Evolutionary conservation across 1,139 yeast genomes (phyloP), one percentile per base, ranked within the genome.

Genomic region (Zygosaccharomyces pseudobailii): DNA sequence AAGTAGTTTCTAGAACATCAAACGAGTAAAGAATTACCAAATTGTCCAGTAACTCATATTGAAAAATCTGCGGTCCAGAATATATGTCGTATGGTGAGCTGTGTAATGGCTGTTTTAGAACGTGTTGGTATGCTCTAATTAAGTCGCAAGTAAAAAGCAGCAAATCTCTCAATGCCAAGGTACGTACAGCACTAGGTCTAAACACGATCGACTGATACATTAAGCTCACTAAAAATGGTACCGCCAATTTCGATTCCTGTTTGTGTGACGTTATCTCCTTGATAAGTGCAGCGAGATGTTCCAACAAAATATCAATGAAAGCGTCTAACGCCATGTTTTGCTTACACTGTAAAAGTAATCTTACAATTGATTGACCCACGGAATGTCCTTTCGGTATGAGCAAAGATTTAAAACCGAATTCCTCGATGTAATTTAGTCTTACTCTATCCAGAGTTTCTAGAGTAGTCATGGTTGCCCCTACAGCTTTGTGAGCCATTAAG

Each of bases 221-320:
- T 33, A 82, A 1, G 82, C 69, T n/a, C 2, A 82, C 59, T 17
- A 83, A 53, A 59, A 80, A 80, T 2, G 88, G 87, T 1, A 80
- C 70, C 0, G 68, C 55, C 23, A 67, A 44, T 4, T 60, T 60
- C 24, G 64, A 61, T 22, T 57, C 61, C 5, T 69, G 24, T 24
- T 52, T 41, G 39, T 56, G 40, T n/a, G 56, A 47, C n/a, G 60
- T 51, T 9, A 64, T 58, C 25, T 54, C 58, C 40, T 55, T 58
- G 17, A 64, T 61, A 25, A 63, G 47, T 6, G 50, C 43, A 5
- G 66, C 67, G n/a, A 82, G 48, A 13, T 71, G 69, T 40, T 66
- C 66, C 23, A 78, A 66, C 30, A 80, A 35, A 1, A 55, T 49
- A 32, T 54, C 63, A 31, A 68, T 60, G 38, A 51, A 62, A 25